Evolutionary conservation across 257 asterid genomes (phyloP).

Genomic region (Solanum dulcamara): DNA sequence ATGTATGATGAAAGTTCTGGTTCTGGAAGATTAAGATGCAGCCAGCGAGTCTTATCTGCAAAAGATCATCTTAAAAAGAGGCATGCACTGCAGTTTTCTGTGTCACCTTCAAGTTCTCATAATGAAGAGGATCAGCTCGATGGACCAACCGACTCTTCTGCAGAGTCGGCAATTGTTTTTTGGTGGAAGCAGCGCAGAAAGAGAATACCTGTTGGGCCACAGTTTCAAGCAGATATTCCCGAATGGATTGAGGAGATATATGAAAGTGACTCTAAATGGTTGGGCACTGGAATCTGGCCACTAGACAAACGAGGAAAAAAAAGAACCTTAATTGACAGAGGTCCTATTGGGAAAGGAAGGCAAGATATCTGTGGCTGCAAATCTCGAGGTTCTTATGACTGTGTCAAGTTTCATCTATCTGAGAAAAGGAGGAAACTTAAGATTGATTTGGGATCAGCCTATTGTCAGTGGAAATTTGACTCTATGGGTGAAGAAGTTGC

Average conservation of each 20-base stretch:
- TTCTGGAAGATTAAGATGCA: constrained; percentile 51
- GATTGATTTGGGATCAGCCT: constrained; percentile 29
- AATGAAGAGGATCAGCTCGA: constrained; percentile 11
- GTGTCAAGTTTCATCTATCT: constrained; percentile 22
- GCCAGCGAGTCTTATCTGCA: constrained; percentile 49
- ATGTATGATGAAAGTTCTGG: constrained; percentile 47
- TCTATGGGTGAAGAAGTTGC: constrained; percentile 28
- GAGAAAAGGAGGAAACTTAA: constrained; percentile 21
- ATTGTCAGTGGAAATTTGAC: constrained; percentile 19
- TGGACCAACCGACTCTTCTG: constrained; percentile 11
- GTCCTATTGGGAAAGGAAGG: constrained; percentile 34
- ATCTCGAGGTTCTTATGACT: constrained; percentile 21
- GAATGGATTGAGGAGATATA: constrained; percentile 18
- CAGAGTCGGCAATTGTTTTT: constrained; percentile 13
- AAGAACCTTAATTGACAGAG: constrained; percentile 23
- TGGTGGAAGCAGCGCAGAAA: constrained; percentile 17
- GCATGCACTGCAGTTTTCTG: not conserved
- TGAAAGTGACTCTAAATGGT: constrained; percentile 40
- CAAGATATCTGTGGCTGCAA: constrained; percentile 29
- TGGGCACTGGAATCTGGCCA: constrained; percentile 31
- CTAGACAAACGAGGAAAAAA: constrained; percentile 7
- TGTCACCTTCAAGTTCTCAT: constrained; percentile 22
- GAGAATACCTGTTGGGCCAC: constrained; percentile 29
- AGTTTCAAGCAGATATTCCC: constrained; percentile 38
- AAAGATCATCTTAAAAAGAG: constrained; percentile 38